Evolutionary conservation across 257 asterid species (phyloP), one percentile per base, ranked within the genome.

Genomic region (Striga asiatica): DNA sequence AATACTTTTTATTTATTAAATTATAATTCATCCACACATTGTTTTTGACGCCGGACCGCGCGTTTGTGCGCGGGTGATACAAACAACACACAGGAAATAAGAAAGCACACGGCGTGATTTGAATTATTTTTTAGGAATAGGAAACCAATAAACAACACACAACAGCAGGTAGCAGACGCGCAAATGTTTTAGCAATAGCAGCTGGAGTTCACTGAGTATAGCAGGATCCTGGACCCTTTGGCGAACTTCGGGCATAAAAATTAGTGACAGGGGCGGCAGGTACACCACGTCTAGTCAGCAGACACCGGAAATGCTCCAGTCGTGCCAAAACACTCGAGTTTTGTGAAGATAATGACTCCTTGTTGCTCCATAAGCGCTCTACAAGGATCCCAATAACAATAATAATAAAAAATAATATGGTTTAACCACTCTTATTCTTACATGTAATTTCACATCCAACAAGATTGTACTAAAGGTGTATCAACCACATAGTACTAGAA

Each of bases 331-430:
- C 79, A 1, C 62, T 64, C 42, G 60, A 46, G 54, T 62, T 65
- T 48, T 7, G 25, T 14, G 80, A 69, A 12, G 79, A 65, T 52
- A 73, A 56, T 18, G 78, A 49, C 63, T 78, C 81, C 63, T 8
- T 58, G 37, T 61, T 25, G 65, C 93, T 85, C 95, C 97, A 83
- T 63, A 83, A 46, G 52, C 95, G 94, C 74, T 89, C 97, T 89
- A 60, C 65, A 61, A 4, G 8, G 9, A 50, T 52, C 24, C n/a
- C n/a, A n/a, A 55, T 11, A 50, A 22, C 35, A 49, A 51, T 41
- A 27, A 32, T 13, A 19, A 38, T 7, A 12, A 38, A 11, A 32
- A 23, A 6, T 65, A 21, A 11, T 42, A 48, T 23, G 5, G 45
- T 38, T 37, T n/a, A n/a, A n/a, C n/a, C n/a, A n/a, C n/a, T n/a